Evolutionary conservation across 352 stramenopile species (phyloP).

Genomic region (Phytopythium ostracodes): DNA sequence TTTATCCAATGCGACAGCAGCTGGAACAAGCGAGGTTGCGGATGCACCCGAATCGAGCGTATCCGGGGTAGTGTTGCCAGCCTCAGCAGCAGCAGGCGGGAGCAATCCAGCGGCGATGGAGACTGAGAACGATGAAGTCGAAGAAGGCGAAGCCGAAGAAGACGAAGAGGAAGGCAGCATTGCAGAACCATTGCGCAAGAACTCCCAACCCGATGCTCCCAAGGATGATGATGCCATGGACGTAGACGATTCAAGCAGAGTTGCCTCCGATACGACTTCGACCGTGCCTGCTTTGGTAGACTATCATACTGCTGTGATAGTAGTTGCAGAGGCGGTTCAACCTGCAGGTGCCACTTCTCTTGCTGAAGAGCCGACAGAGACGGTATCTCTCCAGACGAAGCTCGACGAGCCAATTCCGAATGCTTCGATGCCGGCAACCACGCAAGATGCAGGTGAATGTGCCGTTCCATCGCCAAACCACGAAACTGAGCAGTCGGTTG

Average conservation of each 20-base stretch:
- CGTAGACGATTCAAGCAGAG: neutral
- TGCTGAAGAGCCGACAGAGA: neutral
- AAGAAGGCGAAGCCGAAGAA: constrained; percentile 7
- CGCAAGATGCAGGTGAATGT: neutral
- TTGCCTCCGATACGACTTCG: neutral
- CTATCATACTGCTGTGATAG: neutral
- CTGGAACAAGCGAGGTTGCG: neutral
- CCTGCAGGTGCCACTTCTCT: too few species aligned
- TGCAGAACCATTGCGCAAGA: neutral
- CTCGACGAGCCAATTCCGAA: neutral
- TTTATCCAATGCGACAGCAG: neutral
- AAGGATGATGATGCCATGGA: neutral
- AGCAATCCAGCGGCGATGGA: neutral
- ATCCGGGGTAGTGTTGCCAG: neutral
- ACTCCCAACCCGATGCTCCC: neutral
- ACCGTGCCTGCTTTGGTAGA: neutral
- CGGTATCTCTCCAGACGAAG: neutral
- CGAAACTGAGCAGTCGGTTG: neutral
- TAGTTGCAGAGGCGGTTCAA: too few species aligned
- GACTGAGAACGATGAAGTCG: neutral
- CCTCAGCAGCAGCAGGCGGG: neutral
- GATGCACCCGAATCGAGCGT: neutral
- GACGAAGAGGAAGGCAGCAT: neutral
- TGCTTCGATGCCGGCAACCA: neutral
- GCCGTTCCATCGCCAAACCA: neutral